Percentiles rank a stretch among this genome's conserved stretches.
Evolutionary conservation across 2,329 filamentous ascomycete genomes (phyloP).

Genomic region (Rachicladosporium sp.): DNA sequence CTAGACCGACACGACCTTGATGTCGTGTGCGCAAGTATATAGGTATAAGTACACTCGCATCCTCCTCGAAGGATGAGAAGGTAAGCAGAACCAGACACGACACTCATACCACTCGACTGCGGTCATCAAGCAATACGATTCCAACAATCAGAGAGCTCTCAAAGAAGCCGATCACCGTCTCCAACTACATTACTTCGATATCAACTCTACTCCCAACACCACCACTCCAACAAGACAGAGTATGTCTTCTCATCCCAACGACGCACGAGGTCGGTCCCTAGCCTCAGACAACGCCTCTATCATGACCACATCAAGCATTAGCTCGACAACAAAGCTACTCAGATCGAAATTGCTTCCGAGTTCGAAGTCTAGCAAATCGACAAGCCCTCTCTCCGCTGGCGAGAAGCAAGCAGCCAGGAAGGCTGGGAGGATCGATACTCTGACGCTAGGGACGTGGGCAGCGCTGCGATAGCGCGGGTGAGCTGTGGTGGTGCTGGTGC

Average conservation of each 20-base stretch:
- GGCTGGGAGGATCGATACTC: constrained; percentile 1
- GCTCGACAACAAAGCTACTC: constrained; percentile 5
- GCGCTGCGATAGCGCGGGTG: neutral
- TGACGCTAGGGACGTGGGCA: constrained; percentile 1
- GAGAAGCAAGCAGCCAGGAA: constrained; percentile 6
- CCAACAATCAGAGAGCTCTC: no score
- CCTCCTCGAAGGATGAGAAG: no score
- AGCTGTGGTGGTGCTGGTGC: no score
- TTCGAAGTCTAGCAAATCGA: neutral
- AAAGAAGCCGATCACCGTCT: no score
- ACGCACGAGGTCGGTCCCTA: no score
- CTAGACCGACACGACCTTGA: no score
- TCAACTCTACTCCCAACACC: constrained; percentile 1
- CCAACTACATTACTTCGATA: neutral
- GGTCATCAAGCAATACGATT: no score
- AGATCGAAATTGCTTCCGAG: constrained; percentile 4
- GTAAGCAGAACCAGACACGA: no score
- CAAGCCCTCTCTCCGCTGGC: constrained; percentile 2
- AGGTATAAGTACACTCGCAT: no score
- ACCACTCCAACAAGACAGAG: neutral
- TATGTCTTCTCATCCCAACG: constrained; percentile 1
- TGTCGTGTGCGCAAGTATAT: no score
- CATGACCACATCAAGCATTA: constrained; percentile 5
- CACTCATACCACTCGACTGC: no score
- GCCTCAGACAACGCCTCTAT: constrained; percentile 2